These are phyloP conservation scores for Saccharomycopsis phalli DNA, from an alignment of 1,139 yeast genomes.

Conservation along the genomic window DNA sequence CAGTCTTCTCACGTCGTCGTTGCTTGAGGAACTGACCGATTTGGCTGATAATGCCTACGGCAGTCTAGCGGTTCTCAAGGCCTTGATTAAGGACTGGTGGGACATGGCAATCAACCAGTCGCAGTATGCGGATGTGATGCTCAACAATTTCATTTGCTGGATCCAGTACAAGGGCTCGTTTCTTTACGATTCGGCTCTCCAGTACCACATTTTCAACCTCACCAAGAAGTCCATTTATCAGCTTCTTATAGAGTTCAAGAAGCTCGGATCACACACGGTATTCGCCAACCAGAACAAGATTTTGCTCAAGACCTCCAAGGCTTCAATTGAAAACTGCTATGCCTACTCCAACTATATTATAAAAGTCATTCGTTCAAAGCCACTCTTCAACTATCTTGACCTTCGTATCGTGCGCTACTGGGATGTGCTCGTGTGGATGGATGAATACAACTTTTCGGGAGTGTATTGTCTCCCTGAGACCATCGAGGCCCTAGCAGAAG, in stretches of 20 bases:
- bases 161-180: conserved; percentile 66
- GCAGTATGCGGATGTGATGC: conserved; percentile 66
- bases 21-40: conserved; percentile 51
- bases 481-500: too few relatives aligned
- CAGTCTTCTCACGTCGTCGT: conserved; percentile 75
- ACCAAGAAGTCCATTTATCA: conserved; percentile 80
- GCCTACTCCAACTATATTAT: conserved; percentile 88
- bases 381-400: conserved; percentile 77
- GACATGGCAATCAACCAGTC: conserved; percentile 70
- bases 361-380: conserved; percentile 71
- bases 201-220: conserved; percentile 80
- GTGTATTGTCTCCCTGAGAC: too few relatives aligned
- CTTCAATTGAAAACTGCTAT: conserved; percentile 77
- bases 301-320: conserved; percentile 65
- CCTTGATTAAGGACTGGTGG: conserved; percentile 88
- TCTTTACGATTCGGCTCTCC: conserved; percentile 69
- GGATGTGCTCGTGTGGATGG: conserved; percentile 95
- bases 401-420: conserved; percentile 69
- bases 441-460: conserved; percentile 81
- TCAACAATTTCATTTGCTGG: conserved; percentile 82
- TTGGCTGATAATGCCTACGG: conserved; percentile 74
- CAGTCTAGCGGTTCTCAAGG: conserved; percentile 61
- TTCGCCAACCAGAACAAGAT: conserved; percentile 76
- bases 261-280: conserved; percentile 69
- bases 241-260: conserved; percentile 68